Percentiles rank a stretch among this genome's conserved stretches.
phyloP scores from a whole-genome alignment of 306 rosid species.

The Heteromeles arbutifolia region DNA sequence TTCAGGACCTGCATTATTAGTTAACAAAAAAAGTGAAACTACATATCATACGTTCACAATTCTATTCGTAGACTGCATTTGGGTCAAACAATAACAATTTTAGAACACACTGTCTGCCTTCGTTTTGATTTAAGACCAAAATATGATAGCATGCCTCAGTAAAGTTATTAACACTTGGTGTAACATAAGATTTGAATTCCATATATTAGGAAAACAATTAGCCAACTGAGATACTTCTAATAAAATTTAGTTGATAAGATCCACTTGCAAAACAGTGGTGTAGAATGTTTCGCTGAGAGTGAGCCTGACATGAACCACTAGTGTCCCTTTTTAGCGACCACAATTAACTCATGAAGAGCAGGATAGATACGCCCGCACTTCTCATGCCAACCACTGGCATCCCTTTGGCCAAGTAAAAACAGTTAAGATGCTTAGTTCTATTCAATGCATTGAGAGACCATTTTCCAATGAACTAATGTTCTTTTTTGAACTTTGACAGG shows the following conservation, averaged over 20 bases:
- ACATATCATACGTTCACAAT: neutral
- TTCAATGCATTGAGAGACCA: neutral
- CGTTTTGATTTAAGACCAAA: neutral
- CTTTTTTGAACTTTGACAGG: neutral
- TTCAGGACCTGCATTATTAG: constrained; percentile 62
- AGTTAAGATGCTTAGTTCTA: neutral
- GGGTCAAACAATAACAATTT: neutral
- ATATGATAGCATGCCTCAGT: neutral
- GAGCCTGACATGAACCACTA: neutral
- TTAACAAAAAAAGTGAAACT: constrained; percentile 1
- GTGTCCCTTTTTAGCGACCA: neutral
- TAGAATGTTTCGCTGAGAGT: neutral
- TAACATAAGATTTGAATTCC: neutral
- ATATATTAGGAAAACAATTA: neutral
- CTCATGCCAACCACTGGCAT: neutral
- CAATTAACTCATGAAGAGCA: neutral
- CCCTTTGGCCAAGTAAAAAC: neutral
- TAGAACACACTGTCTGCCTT: neutral
- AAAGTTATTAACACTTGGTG: neutral
- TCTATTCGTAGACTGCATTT: neutral
- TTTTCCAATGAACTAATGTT: neutral
- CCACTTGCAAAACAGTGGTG: neutral
- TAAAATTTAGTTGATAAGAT: neutral
- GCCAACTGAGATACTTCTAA: neutral
- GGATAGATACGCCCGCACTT: neutral